phyloP scores from a whole-genome alignment of 495 filamentous ascomycete species.

The Penicillium samsonianum region DNA sequence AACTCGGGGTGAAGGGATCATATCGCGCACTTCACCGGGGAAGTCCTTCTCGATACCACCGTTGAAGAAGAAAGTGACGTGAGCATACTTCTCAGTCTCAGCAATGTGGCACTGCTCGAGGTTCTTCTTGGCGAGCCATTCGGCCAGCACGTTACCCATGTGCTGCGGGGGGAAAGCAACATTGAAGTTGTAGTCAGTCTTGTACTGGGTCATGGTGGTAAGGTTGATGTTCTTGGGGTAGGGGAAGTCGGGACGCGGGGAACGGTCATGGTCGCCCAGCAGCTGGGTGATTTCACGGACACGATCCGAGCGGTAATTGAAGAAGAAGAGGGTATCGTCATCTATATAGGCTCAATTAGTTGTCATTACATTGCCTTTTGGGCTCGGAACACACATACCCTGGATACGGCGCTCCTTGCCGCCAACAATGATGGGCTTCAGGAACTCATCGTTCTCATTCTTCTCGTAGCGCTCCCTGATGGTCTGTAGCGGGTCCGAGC shows the following conservation, averaged over 20 bases:
- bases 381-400: constrained; percentile 50
- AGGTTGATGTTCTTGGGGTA: constrained; percentile 90
- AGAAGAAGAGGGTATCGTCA: constrained; percentile 95
- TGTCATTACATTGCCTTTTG: not conserved
- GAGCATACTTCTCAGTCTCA: constrained; percentile 98
- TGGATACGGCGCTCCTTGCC: constrained; percentile 82
- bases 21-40: constrained; percentile 79
- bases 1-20: constrained; percentile 73
- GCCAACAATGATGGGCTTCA: constrained; percentile 94
- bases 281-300: constrained; percentile 96
- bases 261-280: constrained; percentile 86
- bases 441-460: constrained; percentile 92
- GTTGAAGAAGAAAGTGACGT: constrained; percentile 99
- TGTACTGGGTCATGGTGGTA: constrained; percentile 99
- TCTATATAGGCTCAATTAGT: constrained; percentile 50
- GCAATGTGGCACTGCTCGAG: constrained; percentile 93
- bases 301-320: constrained; percentile 99
- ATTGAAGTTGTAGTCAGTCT: constrained; percentile 88
- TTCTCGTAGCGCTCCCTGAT: constrained; percentile 86
- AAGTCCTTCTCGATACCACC: constrained; percentile 97
- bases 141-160: constrained; percentile 95
- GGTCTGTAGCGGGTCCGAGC: constrained; percentile 78
- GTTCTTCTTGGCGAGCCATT: constrained; percentile 86
- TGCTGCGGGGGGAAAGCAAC: constrained; percentile 92
- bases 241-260: constrained; percentile 84